These are phyloP conservation scores for Abelmoschus esculentus DNA, from an alignment of 345 rosid species.

Conservation along the genomic window DNA sequence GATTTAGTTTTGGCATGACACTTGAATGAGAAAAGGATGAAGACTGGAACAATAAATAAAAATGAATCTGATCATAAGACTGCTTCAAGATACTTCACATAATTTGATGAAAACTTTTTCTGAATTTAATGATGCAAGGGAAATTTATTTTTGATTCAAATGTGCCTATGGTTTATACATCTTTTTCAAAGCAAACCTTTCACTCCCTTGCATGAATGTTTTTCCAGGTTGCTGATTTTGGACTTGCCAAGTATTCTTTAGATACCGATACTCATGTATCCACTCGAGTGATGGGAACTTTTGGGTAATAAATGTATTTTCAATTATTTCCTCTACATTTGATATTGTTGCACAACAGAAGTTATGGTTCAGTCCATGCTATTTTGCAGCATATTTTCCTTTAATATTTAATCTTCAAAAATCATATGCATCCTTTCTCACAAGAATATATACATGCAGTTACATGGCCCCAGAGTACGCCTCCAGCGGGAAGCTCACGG, in stretches of 20 bases:
- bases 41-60: not conserved
- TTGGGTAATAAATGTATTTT: slow-evolving; percentile 44
- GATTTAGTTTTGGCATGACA: not conserved
- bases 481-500: slow-evolving; percentile 72
- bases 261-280: slow-evolving; percentile 84
- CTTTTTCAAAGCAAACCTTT: not conserved
- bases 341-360: not conserved
- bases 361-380: not conserved
- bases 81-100: not conserved
- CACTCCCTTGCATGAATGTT: not conserved
- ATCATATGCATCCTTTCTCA: not conserved
- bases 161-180: not conserved
- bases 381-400: not conserved
- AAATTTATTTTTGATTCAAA: not conserved
- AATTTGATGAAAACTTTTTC: slow-evolving; percentile 1
- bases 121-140: not conserved
- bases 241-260: slow-evolving; percentile 64
- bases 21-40: not conserved
- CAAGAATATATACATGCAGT: slow-evolving; percentile 27
- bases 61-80: not conserved
- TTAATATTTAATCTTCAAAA: not conserved
- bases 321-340: not conserved
- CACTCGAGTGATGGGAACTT: slow-evolving; percentile 91
- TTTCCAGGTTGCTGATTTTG: slow-evolving; percentile 88
- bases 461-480: slow-evolving; percentile 95